phyloP scores from a whole-genome alignment of 768 basidiomycete species.

The Suillus decipiens region DNA sequence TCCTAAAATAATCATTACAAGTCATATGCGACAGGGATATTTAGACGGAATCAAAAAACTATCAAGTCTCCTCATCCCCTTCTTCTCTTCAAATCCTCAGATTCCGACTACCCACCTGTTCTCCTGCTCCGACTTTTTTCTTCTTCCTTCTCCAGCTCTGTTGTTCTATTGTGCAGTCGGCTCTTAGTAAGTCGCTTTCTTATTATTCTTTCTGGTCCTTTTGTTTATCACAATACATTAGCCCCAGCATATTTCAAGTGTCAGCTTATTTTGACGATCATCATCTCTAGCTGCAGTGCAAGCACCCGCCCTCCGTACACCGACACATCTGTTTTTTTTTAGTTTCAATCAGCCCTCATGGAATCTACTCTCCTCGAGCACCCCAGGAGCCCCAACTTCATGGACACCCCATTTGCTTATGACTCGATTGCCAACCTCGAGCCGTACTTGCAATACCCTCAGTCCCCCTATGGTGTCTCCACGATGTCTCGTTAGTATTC shows the following conservation, averaged over 20 bases:
- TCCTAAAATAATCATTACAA: constrained; percentile 17
- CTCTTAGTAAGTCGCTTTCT: constrained; percentile 10
- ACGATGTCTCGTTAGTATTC: constrained; percentile 60
- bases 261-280: constrained; percentile 32
- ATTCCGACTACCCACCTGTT: constrained; percentile 35
- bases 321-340: constrained; percentile 16
- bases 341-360: constrained; percentile 31
- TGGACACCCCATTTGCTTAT: constrained; percentile 49
- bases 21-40: constrained; percentile 25
- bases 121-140: constrained; percentile 44
- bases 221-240: constrained; percentile 15
- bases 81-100: constrained; percentile 20
- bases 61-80: constrained; percentile 22
- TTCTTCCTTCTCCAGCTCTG: constrained; percentile 26
- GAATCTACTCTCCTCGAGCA: constrained; percentile 54
- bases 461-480: constrained; percentile 60
- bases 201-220: constrained; percentile 2
- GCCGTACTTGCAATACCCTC: constrained; percentile 70
- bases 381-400: constrained; percentile 51
- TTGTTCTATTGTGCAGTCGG: constrained; percentile 38
- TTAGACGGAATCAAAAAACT: constrained; percentile 34
- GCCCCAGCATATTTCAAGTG: constrained; percentile 35
- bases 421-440: constrained; percentile 47
- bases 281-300: constrained; percentile 47
- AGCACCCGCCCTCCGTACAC: constrained; percentile 33